Percentiles rank a stretch among this genome's conserved stretches.
phyloP scores from a whole-genome alignment of 257 asterid species.

The Solanum sejunctum region DNA sequence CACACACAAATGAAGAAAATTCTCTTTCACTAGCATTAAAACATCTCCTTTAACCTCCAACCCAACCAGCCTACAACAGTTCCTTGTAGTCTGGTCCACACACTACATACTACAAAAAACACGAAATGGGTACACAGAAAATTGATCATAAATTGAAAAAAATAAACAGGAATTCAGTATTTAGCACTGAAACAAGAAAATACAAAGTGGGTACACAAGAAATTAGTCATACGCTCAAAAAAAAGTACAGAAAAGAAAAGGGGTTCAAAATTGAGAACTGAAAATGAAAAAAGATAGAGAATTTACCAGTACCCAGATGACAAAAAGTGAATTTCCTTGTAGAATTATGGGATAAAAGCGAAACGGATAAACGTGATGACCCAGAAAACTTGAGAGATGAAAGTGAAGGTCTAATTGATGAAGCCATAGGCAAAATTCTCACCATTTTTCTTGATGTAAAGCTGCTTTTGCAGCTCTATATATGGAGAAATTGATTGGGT shows the following conservation, averaged over 20 bases:
- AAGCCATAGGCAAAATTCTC: slow-evolving; percentile 79
- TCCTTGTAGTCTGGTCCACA: not conserved
- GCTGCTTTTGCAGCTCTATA: not conserved
- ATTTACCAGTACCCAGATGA: slow-evolving; percentile 42
- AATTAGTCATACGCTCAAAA: not conserved
- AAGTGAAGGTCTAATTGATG: slow-evolving; percentile 70
- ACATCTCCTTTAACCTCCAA: not conserved
- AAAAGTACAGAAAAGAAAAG: not conserved
- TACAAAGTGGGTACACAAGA: not conserved
- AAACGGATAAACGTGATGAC: slow-evolving; percentile 25
- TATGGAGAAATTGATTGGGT: not conserved
- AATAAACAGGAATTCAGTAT: not conserved
- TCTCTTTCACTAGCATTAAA: not conserved
- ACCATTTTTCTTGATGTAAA: slow-evolving; percentile 19
- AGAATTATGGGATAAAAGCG: slow-evolving; percentile 17
- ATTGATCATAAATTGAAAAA: not conserved
- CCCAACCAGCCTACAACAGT: not conserved
- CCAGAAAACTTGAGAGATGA: slow-evolving; percentile 43
- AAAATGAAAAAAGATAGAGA: not conserved
- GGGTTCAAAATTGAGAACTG: not conserved
- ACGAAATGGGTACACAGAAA: not conserved
- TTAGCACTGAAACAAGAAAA: not conserved
- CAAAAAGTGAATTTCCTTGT: slow-evolving; percentile 17
- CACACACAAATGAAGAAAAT: not conserved
- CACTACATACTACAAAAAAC: not conserved